Conservation (phyloP, 2,329 filamentous ascomycete genomes). For the Sordariomycetes sp. region DNA sequence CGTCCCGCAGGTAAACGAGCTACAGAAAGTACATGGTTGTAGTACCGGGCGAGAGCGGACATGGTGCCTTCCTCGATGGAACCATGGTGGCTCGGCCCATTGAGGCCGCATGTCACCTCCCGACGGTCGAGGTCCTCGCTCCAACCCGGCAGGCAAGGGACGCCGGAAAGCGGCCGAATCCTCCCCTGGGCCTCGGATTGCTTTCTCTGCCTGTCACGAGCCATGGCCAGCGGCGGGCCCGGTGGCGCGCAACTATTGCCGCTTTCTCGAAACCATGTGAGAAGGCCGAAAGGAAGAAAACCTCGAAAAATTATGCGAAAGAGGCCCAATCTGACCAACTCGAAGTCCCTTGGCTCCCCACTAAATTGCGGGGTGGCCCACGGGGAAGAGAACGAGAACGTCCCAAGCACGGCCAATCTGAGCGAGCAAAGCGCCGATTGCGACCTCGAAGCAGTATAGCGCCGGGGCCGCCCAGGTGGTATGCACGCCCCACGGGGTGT, state of each 20-base stretch:
- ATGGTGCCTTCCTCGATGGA: background rate
- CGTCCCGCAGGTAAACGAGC: background rate
- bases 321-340: too few species aligned
- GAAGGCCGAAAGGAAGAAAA: too few species aligned
- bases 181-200: background rate
- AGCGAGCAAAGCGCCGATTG: background rate
- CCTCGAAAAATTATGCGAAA: too few species aligned
- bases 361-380: background rate
- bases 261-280: background rate
- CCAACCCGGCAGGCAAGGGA: background rate
- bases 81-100: background rate
- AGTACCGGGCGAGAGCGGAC: background rate
- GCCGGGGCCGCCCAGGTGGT: background rate
- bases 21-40: background rate
- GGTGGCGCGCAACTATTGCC: too few species aligned
- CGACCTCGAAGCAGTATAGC: background rate
- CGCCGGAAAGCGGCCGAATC: background rate
- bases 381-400: background rate
- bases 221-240: too few species aligned
- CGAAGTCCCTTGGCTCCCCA: too few species aligned
- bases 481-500: background rate
- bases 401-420: background rate
- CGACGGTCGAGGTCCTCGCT: background rate
- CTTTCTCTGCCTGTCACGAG: background rate
- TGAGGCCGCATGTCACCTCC: background rate